Evolutionary conservation across 192 early-diverging fungal species (phyloP), one percentile per base, ranked within the genome.

Genomic region (Thoreauomyces humboldtii): DNA sequence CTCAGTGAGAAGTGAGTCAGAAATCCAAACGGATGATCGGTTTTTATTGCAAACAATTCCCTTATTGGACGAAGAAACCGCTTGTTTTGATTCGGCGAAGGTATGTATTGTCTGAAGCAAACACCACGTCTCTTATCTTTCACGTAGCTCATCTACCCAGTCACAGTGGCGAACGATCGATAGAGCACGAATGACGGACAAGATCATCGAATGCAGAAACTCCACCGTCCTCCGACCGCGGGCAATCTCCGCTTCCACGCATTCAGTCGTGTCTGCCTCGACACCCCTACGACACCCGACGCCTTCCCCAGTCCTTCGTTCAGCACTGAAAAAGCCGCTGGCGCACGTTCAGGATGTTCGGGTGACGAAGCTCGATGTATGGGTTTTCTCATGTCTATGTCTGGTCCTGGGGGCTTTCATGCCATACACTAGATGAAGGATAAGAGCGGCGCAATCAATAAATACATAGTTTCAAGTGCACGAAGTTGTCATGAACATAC

Each of bases 21-120:
- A 67, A 17, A 76, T 84, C 22, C 73, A 73, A 21, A 69, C 69
- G 36, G 71, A 58, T 11, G 82, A 84, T 59, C 64, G 77, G 65
- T 84, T 84, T 60, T 74, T 84, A 11, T 76, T 84, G 43, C 82
- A 84, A 63, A 84, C 77, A 27, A 72, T 84, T 44, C 67, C 70
- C 21, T 59, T 84, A 47, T 66, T 65, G 17, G 37, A 70, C 24
- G 72, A 77, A 11, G 81, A 83, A 28, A 73, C 76, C 7, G 59
- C 59, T 41, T 56, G 56, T 38, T 69, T 83, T 25, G 70, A 76
- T 54, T 73, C 81, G 25, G 43, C 78, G 64, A 80, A 75, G 79
- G 79, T 84, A 79, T 38, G 71, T 2, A 25, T 47, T 41, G 33
- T 19, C n/a, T 65, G 58, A n/a, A n/a, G 24, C 14, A 17, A 4